Percentiles rank a stretch among this genome's conserved stretches.
Evolutionary conservation across 2,329 filamentous ascomycete genomes (phyloP).

Genomic region (Biscogniauxia sp.): DNA sequence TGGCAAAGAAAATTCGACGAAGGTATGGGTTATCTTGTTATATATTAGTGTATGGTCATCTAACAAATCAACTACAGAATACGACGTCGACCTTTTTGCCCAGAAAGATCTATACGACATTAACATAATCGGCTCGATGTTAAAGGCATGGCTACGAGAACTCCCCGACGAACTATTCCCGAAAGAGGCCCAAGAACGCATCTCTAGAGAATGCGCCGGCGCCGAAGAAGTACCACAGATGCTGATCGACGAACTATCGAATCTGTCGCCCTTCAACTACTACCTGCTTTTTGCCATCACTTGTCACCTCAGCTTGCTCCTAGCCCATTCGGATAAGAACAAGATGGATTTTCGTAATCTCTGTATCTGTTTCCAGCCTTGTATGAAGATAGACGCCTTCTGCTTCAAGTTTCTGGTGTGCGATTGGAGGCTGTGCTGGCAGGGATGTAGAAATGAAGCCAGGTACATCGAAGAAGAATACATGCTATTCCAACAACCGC

Average conservation of each 20-base stretch:
- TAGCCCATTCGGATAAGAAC: conserved; percentile 91
- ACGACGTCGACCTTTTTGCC: conserved; percentile 86
- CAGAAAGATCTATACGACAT: conserved; percentile 90
- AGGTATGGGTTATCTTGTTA: conserved; percentile 46
- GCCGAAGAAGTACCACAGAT: conserved; percentile 79
- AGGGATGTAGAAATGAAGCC: conserved; percentile 88
- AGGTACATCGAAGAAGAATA: conserved; percentile 72
- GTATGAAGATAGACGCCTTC: conserved; percentile 92
- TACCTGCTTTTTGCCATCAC: conserved; percentile 97
- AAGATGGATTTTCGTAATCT: conserved; percentile 97
- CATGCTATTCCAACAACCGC: conserved; percentile 55
- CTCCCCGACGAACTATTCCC: conserved; percentile 94
- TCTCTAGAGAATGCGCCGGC: conserved; percentile 76
- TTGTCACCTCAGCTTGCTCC: conserved; percentile 86
- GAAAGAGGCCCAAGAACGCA: conserved; percentile 74
- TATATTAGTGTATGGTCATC: background rate
- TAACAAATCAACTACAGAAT: conserved; percentile 50
- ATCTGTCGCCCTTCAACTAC: conserved; percentile 94
- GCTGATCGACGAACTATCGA: conserved; percentile 87
- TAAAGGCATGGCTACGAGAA: conserved; percentile 93
- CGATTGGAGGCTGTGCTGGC: conserved; percentile 96
- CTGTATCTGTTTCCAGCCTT: conserved; percentile 95
- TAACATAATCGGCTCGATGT: conserved; percentile 93
- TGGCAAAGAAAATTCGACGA: conserved; percentile 92
- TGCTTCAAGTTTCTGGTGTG: conserved; percentile 95